Evolutionary conservation across 352 stramenopile species (phyloP), one percentile per base, ranked within the genome.

Genomic region (Phytophthora brassicae): DNA sequence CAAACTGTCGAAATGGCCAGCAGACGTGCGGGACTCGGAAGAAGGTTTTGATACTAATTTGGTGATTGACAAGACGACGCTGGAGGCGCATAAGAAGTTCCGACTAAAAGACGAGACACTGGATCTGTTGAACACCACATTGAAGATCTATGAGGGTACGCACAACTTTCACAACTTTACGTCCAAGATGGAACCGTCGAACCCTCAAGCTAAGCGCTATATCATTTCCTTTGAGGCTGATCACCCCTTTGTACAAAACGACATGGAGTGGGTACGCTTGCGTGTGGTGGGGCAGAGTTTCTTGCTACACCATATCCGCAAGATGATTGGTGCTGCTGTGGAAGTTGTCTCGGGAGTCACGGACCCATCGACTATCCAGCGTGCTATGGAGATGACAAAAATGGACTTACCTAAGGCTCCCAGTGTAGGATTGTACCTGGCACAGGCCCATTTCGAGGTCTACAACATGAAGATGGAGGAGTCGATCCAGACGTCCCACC

Each of bases 91-190:
- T 65, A 84, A 85, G 44, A 64, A 74, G 12, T 97, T 93, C 60
- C 85, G 85, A 31, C 66, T 95, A 48, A 74, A 70, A 49, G 71
- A 83, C 24, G 74, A 80, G 6, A 89, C 72, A 20, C 66, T 78
- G 47, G 66, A 67, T 14, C 31, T 56, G 20, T 62, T 97, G 8
- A 81, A 88, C 33, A 56, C 56, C 9, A 80, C 76, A 29, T 66
- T 97, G 24, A 69, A 72, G 16, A 47, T 80, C 41, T 98, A 85
- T 56, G 72, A 89, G 44, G 92, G 92, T 20, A 97, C 90, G 20
- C 89, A 97, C 71, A 97, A 97, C 64, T 98, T 97, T 64, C 97
- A 99, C 81, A 99, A 99, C 68, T 99, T 98, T 65, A 99, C 97
- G 28, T 92, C 88, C 44, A 94, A 95, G 65, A 77, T 94, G 51